Conservation (phyloP, 306 rosid species). For the Senna tora region DNA sequence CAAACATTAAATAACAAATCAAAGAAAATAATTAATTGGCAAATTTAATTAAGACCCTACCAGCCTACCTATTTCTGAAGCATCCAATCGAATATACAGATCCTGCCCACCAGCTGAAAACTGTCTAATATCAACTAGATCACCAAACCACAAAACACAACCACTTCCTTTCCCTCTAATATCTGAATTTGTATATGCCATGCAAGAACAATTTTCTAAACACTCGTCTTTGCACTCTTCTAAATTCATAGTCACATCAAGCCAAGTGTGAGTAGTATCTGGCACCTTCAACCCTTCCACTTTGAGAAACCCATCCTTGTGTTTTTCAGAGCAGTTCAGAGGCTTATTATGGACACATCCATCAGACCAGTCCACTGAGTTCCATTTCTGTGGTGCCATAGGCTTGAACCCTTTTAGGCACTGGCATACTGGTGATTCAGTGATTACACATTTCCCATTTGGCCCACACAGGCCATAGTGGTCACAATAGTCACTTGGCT, state of each 20-base stretch:
- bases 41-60: not conserved
- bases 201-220: conserved; percentile 9
- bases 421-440: not conserved
- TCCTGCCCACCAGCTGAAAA: not conserved
- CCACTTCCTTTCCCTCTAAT: not conserved
- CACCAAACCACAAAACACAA: conserved; percentile 5
- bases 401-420: conserved; percentile 12
- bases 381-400: not conserved
- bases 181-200: not conserved
- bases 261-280: not conserved
- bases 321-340: not conserved
- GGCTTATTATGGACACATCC: not conserved
- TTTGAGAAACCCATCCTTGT: not conserved
- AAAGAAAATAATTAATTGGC: no score
- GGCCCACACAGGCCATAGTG: not conserved
- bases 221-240: not conserved
- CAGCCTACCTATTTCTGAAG: not conserved
- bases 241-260: not conserved
- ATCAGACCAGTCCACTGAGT: conserved; percentile 1
- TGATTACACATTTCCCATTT: not conserved
- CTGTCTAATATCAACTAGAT: not conserved
- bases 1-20: no score
- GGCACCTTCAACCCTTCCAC: not conserved
- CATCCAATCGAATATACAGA: not conserved
- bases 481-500: conserved; percentile 1